Base-by-base conservation (phyloP, 495 filamentous ascomycete genomes). In the Neurospora sp. region DNA sequence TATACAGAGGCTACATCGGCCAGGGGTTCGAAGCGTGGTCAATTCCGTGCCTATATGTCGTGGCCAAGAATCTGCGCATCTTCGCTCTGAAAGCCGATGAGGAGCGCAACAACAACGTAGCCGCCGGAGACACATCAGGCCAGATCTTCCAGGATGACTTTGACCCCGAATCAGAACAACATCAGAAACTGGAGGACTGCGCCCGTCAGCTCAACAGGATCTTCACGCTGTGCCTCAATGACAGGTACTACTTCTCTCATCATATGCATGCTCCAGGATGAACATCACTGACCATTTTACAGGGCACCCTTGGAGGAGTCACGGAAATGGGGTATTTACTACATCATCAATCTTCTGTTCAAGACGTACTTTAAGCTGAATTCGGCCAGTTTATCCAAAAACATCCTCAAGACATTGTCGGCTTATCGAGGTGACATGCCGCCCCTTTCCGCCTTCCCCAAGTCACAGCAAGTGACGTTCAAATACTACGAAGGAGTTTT, bases 331-430 rank as follows among this genome's bases (percentile, higher is more conserved):
- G 96, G 93, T 0, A 89, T 95, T 54, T 99, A 98, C 83, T 92
- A 94, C 80, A 93, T 91, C 46, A 92, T 92, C 73, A 98, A 97
- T 77, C 88, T 98, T 1, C 84, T 97, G 10, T 98, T 99, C 88
- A 98, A 98, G 82, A 98, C 94, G 7, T 97, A 98, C 79, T 99
- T 98, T 88, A 96, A 93, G 84, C 85, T 99, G 70, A 97, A 96
- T 81, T 90, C 91, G 48, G 91, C 96, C 69, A 87, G 87, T n/a
- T 86, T 99, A 27, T 94, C 91, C 14, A 97, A 97, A 80, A 98
- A 97, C 77, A 88, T 98, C 70, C 84, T 98, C 35, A 92, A 89
- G 69, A 92, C 92, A 2, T 86, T 98, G 27, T 86, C 89, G 69
- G 95, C 93, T 7, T 88, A 89, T n/a, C 85, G 86, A 20, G 84